Conservation (phyloP, 306 rosid genomes). For the Fragaria vesca region DNA sequence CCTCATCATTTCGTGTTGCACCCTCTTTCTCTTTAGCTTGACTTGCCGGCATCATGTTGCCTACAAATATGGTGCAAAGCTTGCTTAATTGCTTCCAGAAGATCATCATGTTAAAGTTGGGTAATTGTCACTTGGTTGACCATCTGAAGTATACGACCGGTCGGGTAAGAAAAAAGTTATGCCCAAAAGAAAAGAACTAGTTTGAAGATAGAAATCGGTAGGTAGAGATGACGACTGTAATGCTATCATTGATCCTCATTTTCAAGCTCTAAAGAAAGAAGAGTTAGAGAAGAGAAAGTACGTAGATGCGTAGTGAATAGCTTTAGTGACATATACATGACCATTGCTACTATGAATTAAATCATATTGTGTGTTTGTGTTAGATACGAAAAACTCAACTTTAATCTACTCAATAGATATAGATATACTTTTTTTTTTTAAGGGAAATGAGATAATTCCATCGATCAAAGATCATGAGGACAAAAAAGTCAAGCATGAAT, state of each 20-base stretch:
- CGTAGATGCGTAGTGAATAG: no score
- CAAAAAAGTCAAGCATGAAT: no score
- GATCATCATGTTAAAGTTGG: neutral
- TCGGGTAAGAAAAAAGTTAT: neutral
- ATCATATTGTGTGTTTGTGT: no score
- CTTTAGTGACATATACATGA: neutral
- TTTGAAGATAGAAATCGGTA: neutral
- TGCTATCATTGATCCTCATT: neutral
- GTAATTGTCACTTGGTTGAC: neutral
- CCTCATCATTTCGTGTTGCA: neutral
- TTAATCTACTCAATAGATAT: no score
- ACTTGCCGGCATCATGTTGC: conserved; percentile 5
- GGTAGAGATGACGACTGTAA: no score
- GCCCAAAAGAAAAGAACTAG: neutral
- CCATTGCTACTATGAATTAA: neutral
- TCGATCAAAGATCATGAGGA: no score
- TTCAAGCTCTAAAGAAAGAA: neutral
- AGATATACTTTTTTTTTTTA: no score
- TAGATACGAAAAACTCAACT: no score
- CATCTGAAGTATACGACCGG: neutral
- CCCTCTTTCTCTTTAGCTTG: conserved; percentile 8
- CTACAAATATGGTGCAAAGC: neutral
- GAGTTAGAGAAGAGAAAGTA: neutral
- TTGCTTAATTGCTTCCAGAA: neutral
- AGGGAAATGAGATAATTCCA: no score